Evolutionary conservation across 2,329 filamentous ascomycete species (phyloP), one percentile per base, ranked within the genome.

Genomic region (Colletotrichum orchidophilum): DNA sequence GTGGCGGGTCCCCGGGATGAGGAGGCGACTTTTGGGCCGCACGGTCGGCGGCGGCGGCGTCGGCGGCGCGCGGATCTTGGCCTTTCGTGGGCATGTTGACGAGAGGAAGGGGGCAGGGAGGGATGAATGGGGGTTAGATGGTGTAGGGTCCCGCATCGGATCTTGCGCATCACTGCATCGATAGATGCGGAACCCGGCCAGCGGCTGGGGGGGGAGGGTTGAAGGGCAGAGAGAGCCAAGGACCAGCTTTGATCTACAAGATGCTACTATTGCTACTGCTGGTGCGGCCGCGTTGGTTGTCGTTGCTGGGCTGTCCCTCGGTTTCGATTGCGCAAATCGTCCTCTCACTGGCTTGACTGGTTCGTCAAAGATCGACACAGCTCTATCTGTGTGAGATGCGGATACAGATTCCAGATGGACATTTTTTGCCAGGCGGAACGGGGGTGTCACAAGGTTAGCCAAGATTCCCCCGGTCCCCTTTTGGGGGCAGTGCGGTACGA

Each of bases 41-140:
- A 55, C 21, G n/a, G 24, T 18, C 53, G 26, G 42, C 29, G 39
- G 63, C 26, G 26, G 58, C 31, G 27, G 39, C 6, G 18, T 18
- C 35, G 35, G 13, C 35, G 35, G 35, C 35, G 31, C 26, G 63
- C 50, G 31, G 63, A 67, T 67, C 57, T 52, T 62, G 63, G 57
- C 50, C 49, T 5, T 21, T 13, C 46, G 13, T 31, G 31, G 58
- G 31, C 21, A 39, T 13, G 49, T n/a, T 42, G 24, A 29, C 21
- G 64, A 42, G 33, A 13, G 52, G 50, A 50, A 61, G 39, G 58
- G 27, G 13, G 60, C 18, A 35, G 33, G 27, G 31, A n/a, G 15
- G 54, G 21, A 46, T 18, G 58, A 9, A 26, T 3, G 27, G 55
- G 29, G 64, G 6, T 18, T 29, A 24, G 26, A 15, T 15, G 24